These are phyloP conservation scores for Pseudocercospora vitis DNA, from an alignment of 2,329 filamentous ascomycete species.

Conservation along the genomic window DNA sequence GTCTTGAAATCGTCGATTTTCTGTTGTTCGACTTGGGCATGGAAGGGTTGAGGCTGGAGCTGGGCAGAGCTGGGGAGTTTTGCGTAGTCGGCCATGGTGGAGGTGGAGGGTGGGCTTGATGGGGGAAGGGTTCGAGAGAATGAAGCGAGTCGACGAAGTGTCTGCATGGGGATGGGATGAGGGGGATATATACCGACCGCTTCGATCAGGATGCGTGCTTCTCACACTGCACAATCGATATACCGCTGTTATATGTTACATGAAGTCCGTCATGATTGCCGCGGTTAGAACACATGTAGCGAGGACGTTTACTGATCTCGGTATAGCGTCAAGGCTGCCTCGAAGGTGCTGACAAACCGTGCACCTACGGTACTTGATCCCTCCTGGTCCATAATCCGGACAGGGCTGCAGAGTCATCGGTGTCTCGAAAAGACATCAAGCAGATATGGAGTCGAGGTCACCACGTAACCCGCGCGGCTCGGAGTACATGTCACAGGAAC, in stretches of 20 bases:
- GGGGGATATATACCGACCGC: background rate
- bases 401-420: too few species aligned
- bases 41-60: slow-evolving; percentile 46
- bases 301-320: background rate
- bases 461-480: too few species aligned
- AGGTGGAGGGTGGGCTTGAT: slow-evolving; percentile 7
- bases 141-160: slow-evolving; percentile 22
- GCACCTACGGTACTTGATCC: too few species aligned
- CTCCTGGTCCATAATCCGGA: too few species aligned
- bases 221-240: too few species aligned
- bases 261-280: background rate
- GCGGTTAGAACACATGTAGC: background rate
- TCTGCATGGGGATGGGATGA: slow-evolving; percentile 16
- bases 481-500: too few species aligned
- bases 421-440: background rate
- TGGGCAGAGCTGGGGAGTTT: slow-evolving; percentile 41
- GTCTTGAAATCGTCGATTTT: slow-evolving; percentile 49
- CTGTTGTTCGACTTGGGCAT: slow-evolving; percentile 44
- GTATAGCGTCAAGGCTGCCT: slow-evolving; percentile 1
- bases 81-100: slow-evolving; percentile 25
- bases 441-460: background rate
- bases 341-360: background rate
- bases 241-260: too few species aligned
- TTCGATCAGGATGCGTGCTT: too few species aligned
- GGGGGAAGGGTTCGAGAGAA: slow-evolving; percentile 18